Conservation (phyloP, 2,329 filamentous ascomycete genomes). For the Diaporthe vexans region DNA sequence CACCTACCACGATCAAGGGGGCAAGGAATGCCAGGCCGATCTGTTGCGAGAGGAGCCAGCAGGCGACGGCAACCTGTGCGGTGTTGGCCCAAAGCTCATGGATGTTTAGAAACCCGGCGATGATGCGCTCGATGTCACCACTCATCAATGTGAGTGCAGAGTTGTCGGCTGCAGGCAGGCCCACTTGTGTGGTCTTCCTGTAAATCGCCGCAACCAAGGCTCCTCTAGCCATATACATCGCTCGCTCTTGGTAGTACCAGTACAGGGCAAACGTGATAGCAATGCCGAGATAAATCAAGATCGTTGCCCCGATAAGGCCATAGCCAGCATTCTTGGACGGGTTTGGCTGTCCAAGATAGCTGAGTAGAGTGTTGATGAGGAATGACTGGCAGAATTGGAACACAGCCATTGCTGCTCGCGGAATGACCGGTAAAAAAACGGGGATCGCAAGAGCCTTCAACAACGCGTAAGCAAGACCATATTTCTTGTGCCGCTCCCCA, state of each 20-base stretch:
- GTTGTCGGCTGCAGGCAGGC: constrained; percentile 43
- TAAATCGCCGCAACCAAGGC: constrained; percentile 52
- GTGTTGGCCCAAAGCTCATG: constrained; percentile 54
- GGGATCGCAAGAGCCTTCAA: constrained; percentile 50
- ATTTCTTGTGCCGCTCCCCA: constrained; percentile 36
- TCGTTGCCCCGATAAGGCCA: constrained; percentile 52
- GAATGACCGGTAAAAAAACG: constrained; percentile 52
- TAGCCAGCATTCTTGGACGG: constrained; percentile 48
- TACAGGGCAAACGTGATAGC: constrained; percentile 52
- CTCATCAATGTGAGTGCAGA: constrained; percentile 56
- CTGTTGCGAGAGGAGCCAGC: constrained; percentile 51
- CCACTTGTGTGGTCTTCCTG: constrained; percentile 49
- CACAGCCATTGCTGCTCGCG: constrained; percentile 54
- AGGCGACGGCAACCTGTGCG: constrained; percentile 51
- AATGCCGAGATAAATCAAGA: constrained; percentile 51
- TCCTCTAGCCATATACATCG: constrained; percentile 44
- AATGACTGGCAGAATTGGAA: constrained; percentile 60
- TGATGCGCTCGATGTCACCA: constrained; percentile 53
- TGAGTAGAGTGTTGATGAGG: constrained; percentile 56
- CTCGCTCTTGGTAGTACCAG: constrained; percentile 49
- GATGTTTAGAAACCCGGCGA: constrained; percentile 47
- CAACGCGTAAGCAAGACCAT: constrained; percentile 50
- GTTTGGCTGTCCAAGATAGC: constrained; percentile 48
- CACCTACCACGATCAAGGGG: constrained; percentile 49
- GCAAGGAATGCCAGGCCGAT: constrained; percentile 51